Conservation (phyloP, 2,329 filamentous ascomycete genomes). For the Penicillium sp. region DNA sequence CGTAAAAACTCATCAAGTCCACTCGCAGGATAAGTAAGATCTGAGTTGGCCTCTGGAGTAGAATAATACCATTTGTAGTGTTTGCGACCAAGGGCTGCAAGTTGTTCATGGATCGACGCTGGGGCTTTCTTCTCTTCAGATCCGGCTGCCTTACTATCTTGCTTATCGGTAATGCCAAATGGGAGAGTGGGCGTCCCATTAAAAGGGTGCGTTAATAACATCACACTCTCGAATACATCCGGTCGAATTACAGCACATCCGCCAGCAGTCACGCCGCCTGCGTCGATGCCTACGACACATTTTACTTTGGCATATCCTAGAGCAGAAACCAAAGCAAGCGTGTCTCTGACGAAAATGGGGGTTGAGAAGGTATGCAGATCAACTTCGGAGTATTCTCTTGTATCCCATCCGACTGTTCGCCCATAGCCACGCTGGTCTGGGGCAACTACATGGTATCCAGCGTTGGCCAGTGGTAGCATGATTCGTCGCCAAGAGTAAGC, state of each 20-base stretch:
- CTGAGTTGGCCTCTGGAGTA: constrained; percentile 29
- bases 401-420: constrained; percentile 60
- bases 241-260: constrained; percentile 59
- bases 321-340: constrained; percentile 57
- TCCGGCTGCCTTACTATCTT: background rate
- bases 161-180: constrained; percentile 41
- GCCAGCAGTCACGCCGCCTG: constrained; percentile 59
- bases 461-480: constrained; percentile 54
- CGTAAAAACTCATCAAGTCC: constrained; percentile 58
- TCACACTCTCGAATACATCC: constrained; percentile 59
- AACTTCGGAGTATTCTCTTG: constrained; percentile 46
- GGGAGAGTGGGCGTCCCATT: constrained; percentile 50
- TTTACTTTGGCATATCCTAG: constrained; percentile 57
- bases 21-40: constrained; percentile 29
- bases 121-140: constrained; percentile 6
- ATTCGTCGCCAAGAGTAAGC: constrained; percentile 67
- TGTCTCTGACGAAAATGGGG: constrained; percentile 59
- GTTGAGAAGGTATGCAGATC: constrained; percentile 56
- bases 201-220: constrained; percentile 65
- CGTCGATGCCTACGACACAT: constrained; percentile 64
- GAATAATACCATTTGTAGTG: constrained; percentile 64
- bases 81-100: constrained; percentile 55
- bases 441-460: constrained; percentile 63
- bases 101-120: constrained; percentile 48
- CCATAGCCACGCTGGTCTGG: constrained; percentile 67